Evolutionary conservation across 1,139 yeast genomes (phyloP), one percentile per base, ranked within the genome.

Genomic region (Nakaseomyces sp.): DNA sequence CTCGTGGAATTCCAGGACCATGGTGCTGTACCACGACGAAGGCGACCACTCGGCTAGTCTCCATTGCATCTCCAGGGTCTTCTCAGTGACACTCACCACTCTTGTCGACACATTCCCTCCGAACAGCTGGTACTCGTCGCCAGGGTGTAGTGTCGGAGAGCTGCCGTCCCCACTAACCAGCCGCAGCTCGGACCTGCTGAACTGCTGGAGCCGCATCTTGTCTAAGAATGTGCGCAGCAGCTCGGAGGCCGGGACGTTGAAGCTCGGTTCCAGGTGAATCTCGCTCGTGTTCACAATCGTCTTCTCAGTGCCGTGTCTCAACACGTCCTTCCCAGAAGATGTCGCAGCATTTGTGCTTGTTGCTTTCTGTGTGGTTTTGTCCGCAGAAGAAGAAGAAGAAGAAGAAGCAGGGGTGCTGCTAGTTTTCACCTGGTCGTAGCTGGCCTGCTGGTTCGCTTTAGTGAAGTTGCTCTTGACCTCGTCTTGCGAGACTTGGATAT

Each of bases 71-170:
- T 70, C 77, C 45, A 91, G 79, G 45, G 68, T 67, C 28, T 53
- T 50, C 55, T 76, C 76, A 20, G 53, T 49, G 55, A 76, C 76
- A 43, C 72, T 69, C n/a, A 70, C 75, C 37, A 74, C 56, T 51
- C 78, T 76, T 42, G 96, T 95, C 22, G 73, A 62, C 44, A 91
- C 81, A 47, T 88, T 86, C n/a, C 96, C 96, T 10, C 95, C 94
- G 63, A 91, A 91, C 45, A 91, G 65, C 38, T 74, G 72, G 65
- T 79, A 88, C 33, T 69, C 69, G 1, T 82, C 73, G 5, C 87
- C 89, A 45, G 70, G 83, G 41, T 57, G 56, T 22, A 65, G 43
- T n/a, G 24, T 22, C 24, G 49, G 44, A 16, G 54, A 35, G 16
- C 48, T 48, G 32, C 16, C 13, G 35, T 13, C 35, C 16, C 36